Conservation (phyloP, 1,284 basidiomycete genomes). For the Peniophora sp. region DNA sequence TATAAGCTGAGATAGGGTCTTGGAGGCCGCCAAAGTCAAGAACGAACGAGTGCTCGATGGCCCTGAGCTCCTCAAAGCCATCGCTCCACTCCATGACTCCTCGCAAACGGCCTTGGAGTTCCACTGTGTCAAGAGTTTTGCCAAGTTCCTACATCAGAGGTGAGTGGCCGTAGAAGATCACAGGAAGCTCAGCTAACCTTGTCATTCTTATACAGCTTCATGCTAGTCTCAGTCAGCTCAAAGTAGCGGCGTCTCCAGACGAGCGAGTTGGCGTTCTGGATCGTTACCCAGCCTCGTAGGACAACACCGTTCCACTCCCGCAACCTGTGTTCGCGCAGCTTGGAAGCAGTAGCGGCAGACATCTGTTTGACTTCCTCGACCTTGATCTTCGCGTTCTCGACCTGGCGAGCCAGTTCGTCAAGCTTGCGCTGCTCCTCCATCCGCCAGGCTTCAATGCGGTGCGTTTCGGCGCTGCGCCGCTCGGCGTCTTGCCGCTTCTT, state of each 20-base stretch:
- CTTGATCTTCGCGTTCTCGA: constrained; percentile 34
- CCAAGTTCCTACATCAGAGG: constrained; percentile 11
- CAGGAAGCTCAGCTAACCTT: constrained; percentile 31
- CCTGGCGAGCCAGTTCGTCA: constrained; percentile 36
- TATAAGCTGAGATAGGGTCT: constrained; percentile 51
- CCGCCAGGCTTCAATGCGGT: constrained; percentile 48
- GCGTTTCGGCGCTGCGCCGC: constrained; percentile 44
- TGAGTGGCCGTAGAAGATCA: background rate
- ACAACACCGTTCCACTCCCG: constrained; percentile 23
- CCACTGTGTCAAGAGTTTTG: constrained; percentile 39
- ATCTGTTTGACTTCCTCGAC: constrained; percentile 33
- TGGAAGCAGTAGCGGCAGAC: constrained; percentile 30
- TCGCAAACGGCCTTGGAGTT: constrained; percentile 36
- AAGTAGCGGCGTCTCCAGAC: constrained; percentile 64
- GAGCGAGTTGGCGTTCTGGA: constrained; percentile 48
- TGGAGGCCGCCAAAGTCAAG: constrained; percentile 48
- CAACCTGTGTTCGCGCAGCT: constrained; percentile 33
- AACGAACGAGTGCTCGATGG: constrained; percentile 64
- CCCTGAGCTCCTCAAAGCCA: constrained; percentile 64
- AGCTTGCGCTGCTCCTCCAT: constrained; percentile 38
- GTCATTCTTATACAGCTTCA: constrained; percentile 48
- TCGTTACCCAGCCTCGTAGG: constrained; percentile 58
- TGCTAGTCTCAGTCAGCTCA: constrained; percentile 40
- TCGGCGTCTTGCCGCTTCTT: constrained; percentile 41
- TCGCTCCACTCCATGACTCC: constrained; percentile 59